A percentile compares a stretch with the other conserved stretches of the same genome.
phyloP scores from a whole-genome alignment of 371 early-diverging fungal species.

The Globomyces sp. region DNA sequence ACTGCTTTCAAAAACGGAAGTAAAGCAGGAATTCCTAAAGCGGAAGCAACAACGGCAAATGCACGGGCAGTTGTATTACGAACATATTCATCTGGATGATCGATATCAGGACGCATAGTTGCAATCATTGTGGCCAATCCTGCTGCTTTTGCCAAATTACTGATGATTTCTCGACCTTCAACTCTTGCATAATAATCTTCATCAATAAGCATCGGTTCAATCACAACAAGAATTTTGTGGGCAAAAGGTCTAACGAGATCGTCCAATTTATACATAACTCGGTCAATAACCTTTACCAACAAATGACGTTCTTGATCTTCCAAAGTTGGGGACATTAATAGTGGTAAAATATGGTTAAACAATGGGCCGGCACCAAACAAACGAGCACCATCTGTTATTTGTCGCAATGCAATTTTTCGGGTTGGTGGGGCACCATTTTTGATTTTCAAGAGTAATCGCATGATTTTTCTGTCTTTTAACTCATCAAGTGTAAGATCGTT shows the following conservation, averaged over 20 bases:
- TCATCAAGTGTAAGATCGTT: conserved; percentile 82
- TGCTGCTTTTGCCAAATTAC: conserved; percentile 95
- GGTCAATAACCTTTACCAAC: conserved; percentile 92
- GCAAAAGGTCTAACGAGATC: conserved; percentile 95
- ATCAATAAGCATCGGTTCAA: conserved; percentile 95
- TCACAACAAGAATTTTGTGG: conserved; percentile 96
- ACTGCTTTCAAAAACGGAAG: conserved; percentile 96
- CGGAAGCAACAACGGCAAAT: conserved; percentile 95
- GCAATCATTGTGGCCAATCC: conserved; percentile 98
- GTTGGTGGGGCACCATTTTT: conserved; percentile 97
- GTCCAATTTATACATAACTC: conserved; percentile 92
- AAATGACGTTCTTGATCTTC: conserved; percentile 98
- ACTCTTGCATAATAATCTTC: conserved; percentile 97
- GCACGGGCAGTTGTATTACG: conserved; percentile 97
- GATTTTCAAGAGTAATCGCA: conserved; percentile 92
- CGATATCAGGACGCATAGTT: conserved; percentile 97
- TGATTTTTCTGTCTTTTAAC: conserved; percentile 91
- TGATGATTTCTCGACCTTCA: conserved; percentile 97
- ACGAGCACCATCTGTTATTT: conserved; percentile 94
- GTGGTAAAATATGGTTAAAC: conserved; percentile 94
- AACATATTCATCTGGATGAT: conserved; percentile 96
- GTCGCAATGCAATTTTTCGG: conserved; percentile 89
- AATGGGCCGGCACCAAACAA: conserved; percentile 93
- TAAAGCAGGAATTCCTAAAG: conserved; percentile 92
- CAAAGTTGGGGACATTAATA: conserved; percentile 93